Evolutionary conservation across 192 early-diverging fungal genomes (phyloP).

Genomic region (Glomus cerebriforme): DNA sequence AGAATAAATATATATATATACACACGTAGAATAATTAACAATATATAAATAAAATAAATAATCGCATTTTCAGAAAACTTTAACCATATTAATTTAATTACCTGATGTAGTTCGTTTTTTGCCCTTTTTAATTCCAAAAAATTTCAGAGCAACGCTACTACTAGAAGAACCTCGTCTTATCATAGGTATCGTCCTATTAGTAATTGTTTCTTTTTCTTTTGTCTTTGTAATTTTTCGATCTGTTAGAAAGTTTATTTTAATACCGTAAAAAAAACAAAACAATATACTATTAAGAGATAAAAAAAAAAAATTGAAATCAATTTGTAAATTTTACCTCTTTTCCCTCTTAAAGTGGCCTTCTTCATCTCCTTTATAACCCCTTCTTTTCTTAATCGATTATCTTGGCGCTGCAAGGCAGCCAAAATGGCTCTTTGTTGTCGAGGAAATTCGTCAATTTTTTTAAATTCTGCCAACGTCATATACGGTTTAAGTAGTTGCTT

Average conservation of each 20-base stretch:
- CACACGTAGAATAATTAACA: not conserved
- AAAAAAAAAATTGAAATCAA: not conserved
- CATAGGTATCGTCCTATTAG: not conserved
- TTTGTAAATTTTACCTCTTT: slow-evolving; percentile 35
- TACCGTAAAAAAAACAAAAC: not conserved
- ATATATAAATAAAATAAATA: not conserved
- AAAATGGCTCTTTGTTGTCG: slow-evolving; percentile 39
- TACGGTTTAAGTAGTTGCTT: slow-evolving; percentile 37
- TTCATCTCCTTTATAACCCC: slow-evolving; percentile 40
- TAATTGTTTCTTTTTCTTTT: not conserved
- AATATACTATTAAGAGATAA: not conserved
- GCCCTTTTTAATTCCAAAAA: slow-evolving; percentile 25
- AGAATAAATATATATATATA: not conserved
- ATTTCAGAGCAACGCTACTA: not conserved
- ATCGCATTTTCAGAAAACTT: not conserved
- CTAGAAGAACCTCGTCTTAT: not conserved
- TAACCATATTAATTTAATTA: not conserved
- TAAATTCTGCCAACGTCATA: slow-evolving; percentile 45
- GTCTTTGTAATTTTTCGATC: slow-evolving; percentile 23
- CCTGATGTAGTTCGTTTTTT: slow-evolving; percentile 21
- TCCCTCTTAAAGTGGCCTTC: slow-evolving; percentile 45
- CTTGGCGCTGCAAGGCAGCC: slow-evolving; percentile 42
- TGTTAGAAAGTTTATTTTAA: not conserved
- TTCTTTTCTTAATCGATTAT: slow-evolving; percentile 39
- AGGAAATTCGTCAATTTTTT: slow-evolving; percentile 41